Base-by-base conservation (phyloP, 352 stramenopile genomes). In the Phytophthora foliorum region DNA sequence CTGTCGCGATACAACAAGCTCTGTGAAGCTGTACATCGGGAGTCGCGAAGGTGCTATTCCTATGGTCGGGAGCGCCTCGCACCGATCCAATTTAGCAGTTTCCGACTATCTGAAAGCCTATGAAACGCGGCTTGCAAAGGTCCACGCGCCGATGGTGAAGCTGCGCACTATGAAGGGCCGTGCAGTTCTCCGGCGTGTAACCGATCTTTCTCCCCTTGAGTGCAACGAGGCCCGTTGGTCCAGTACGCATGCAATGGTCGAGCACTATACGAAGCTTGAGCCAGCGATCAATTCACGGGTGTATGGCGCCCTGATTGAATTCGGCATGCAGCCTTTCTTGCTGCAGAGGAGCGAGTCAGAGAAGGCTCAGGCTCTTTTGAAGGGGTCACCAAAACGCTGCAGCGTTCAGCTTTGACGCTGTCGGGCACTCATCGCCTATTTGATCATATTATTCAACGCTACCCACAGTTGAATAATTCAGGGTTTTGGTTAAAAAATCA, bases 171-270 rank as follows among this genome's bases (percentile, higher is more conserved):
- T 64, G 13, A 64, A 49, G 32, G 44, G 32, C 19, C 57, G 45
- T 5, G 34, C 16, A 3, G 27, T 57, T 55, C 32, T 56, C n/a
- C 22, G 45, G 14, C 45, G 57, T 25, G 45, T 49, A 41, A 56
- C 29, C 3, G 34, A 56, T 6, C 45, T 64, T 27, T 8, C 57
- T 7, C 32, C 44, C 19, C 14, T 56, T 3, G 8, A 50, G 3
- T 45, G 44, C 3, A 69, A 60, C 49, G 57, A 77, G 11, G 67
- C 69, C 13, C 38, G 69, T 0, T 77, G 57, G 69, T 72, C 57
- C 0, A 77, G 63, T 50, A 57, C 22, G 2, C 38, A 59, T 42
- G 32, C 27, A 2, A 63, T 76, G 53, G 19, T 69, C 0, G 17
- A 56, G 24, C 45, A 32, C 19, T 64, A 51, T 5, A 51, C 24